Evolutionary conservation across 768 basidiomycete genomes (phyloP).

Genomic region (Peribolospora kevripleyi): DNA sequence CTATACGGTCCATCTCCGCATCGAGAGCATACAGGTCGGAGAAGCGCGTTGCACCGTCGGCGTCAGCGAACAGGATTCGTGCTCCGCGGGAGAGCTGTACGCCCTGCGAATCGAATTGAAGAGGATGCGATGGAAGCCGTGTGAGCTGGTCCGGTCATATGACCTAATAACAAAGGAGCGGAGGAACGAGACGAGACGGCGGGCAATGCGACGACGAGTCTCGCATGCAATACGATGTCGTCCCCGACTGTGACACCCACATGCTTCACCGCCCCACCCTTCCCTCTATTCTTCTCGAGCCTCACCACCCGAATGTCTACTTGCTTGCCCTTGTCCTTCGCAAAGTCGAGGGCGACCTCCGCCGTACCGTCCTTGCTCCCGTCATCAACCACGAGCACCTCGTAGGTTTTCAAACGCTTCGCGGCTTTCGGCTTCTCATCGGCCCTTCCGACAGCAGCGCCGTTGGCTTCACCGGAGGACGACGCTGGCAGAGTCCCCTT

Average conservation of each 20-base stretch:
- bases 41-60: conserved; percentile 78
- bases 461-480: background rate
- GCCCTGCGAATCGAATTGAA: conserved; percentile 22
- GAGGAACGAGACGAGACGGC: background rate
- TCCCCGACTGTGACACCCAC: conserved; percentile 9
- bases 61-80: conserved; percentile 72
- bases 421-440: background rate
- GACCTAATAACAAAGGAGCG: too few relatives aligned
- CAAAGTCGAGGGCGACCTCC: conserved; percentile 37
- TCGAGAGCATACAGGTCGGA: conserved; percentile 59
- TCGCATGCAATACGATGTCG: background rate
- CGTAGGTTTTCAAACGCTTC: conserved; percentile 22
- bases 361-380: conserved; percentile 60
- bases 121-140: background rate
- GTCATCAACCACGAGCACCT: conserved; percentile 75
- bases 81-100: conserved; percentile 57
- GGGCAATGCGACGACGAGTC: background rate
- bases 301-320: conserved; percentile 29
- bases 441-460: background rate
- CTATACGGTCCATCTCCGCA: conserved; percentile 40
- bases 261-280: conserved; percentile 79
- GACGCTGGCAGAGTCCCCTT: background rate
- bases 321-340: conserved; percentile 27
- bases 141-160: too few relatives aligned
- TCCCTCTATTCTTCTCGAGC: conserved; percentile 59